Base-by-base conservation (phyloP, 1,284 basidiomycete species). In the Ganoderma meredithae region DNA sequence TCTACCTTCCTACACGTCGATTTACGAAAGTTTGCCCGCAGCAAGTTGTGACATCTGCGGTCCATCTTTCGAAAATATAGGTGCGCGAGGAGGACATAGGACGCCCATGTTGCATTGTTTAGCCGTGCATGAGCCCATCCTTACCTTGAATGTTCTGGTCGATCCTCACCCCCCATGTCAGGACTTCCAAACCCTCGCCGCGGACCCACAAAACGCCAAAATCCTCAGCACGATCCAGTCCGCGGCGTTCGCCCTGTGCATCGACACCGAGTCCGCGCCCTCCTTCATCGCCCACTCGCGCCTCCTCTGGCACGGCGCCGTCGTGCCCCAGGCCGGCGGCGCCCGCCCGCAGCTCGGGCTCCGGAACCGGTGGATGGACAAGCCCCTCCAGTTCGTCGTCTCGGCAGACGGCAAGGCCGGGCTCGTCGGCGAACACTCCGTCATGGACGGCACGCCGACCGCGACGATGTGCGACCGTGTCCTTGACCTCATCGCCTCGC, bases 351-450 rank as follows among this genome's bases (percentile, higher is more conserved):
- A 77, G 63, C 75, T 85, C 49, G 88, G 89, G 12, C 82, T 93
- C 39, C 85, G 86, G 44, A 92, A 92, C 72, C 86, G 92, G 55
- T 94, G 91, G 90, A 89, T 92, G 59, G 94, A 96, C 79, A 96
- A 95, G 79, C 94, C 94, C 9, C 81, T 92, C 64, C 91, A 97
- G 79, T 91, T 95, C 78, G 84, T 95, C 69, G 86, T 95, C 9
- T 93, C 88, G 73, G 91, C 95, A 77, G 95, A 96, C 75, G 88
- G 85, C 27, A 83, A 87, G 69, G 90, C 94, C 1, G 96, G 95
- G 5, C 82, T 95, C 74, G 91, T 96, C 87, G 96, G 96, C 64
- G 96, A 97, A 80, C 95, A 97, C 80, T 95, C 93, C 19, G 86
- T 94, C 73, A 96, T 96, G 94, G 95, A 96, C 76, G 95, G 95